Evolutionary conservation across 306 rosid genomes (phyloP), one percentile per base, ranked within the genome.

Genomic region (Abrus pulchellus): DNA sequence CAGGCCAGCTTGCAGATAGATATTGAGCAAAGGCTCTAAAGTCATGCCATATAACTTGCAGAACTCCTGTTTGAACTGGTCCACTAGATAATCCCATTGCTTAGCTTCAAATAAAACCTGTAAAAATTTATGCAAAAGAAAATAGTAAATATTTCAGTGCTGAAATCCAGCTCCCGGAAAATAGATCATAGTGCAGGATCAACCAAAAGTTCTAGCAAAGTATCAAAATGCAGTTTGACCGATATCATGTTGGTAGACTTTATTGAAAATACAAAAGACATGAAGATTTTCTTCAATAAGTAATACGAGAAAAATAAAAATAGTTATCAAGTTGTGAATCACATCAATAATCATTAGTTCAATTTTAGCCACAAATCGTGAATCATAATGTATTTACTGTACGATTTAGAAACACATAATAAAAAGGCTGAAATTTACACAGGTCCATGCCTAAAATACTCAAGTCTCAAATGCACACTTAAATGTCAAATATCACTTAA

Each of bases 21-120:
- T 95, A 81, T 90, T 90, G 44, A 95, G 93, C 86, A 95, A 82
- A 69, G 99, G 98, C 84, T 93, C 98, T 32, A 90, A 88, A 4
- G 98, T 92, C 99, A 93, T 92, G 90, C 99, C 97, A 81, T 95
- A 92, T 85, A 95, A 86, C 86, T 91, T 95, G 92, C 97, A 95
- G 89, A 95, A 95, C 83, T 95, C 99, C 86, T 91, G 97, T 83
- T 89, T 93, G 79, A 95, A 95, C 81, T 84, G 97, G 70, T 92
- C 92, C 60, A 89, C 98, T 52, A 95, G 90, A 87, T 71, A 75
- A 85, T 95, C 94, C 99, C 99, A 95, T 80, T 95, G 98, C 87
- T 88, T 89, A 63, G 90, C 84, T 85, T 95, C 98, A 90, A 95
- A 93, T 77, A 95, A 92, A 64, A 84, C 93, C 99, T 95, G 94